Evolutionary conservation across 2,329 filamentous ascomycete species (phyloP), one percentile per base, ranked within the genome.

Genomic region (Diaporthe destruens): DNA sequence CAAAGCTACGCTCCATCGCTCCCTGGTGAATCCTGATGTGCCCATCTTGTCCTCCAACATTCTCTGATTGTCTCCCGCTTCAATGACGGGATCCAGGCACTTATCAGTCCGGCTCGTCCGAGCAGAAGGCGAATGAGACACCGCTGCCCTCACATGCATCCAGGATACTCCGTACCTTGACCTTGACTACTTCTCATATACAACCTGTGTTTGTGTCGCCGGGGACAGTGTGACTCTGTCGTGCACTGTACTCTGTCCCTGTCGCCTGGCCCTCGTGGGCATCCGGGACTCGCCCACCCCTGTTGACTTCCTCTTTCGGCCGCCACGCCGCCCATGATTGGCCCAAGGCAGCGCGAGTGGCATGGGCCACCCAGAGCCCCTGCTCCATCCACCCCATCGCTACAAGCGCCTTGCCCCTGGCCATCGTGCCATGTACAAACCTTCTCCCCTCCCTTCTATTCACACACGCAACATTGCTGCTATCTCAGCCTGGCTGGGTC

Each of bases 301-400:
- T 56, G 54, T 36, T 32, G 54, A 56, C 32, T 56, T 56, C 54
- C 54, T 23, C 54, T 56, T 56, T 56, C 32, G 54, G 54, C 54
- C 54, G 16, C n/a, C 36, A 8, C 32, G 54, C 12, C 32, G 9
- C 54, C 5, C 32, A 20, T 56, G 32, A 56, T 56, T 56, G 54
- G 54, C 29, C 2, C 18, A 25, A 34, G 7, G 53, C 25, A 29
- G 8, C 53, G 20, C 53, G 25, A 20, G 53, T 16, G 7, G 11
- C 51, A 25, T 55, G 53, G 29, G 16, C 53, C 53, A 55, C 54
- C 36, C 36, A 32, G 14, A 11, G 25, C 14, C 20, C 44, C 18
- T 49, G 44, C 7, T 49, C 44, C 18, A 49, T 47, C 44, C 44
- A 8, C 18, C 6, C 3, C 18, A 47, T 49, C 18, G n/a, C 44